phyloP scores from a whole-genome alignment of 768 basidiomycete genomes.

The Amanita fuliginea region DNA sequence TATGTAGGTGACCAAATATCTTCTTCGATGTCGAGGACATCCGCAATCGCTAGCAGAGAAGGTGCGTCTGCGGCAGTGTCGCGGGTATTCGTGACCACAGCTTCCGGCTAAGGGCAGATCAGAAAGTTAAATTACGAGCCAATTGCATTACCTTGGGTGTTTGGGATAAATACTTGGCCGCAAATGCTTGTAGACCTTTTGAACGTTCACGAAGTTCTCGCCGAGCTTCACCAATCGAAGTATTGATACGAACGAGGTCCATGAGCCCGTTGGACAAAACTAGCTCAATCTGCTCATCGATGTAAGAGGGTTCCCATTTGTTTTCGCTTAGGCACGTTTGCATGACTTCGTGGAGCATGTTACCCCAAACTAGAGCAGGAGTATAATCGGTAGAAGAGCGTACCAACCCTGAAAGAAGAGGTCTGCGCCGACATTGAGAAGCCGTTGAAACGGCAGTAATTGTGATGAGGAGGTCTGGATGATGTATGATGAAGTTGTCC shows the following conservation, averaged over 20 bases:
- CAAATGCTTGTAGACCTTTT: conserved; percentile 54
- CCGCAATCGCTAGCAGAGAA: conserved; percentile 58
- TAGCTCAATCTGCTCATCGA: conserved; percentile 49
- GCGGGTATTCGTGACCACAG: conserved; percentile 58
- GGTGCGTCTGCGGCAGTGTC: conserved; percentile 31
- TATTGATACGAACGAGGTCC: conserved; percentile 50
- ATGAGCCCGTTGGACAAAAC: conserved; percentile 42
- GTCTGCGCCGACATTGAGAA: conserved; percentile 74
- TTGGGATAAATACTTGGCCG: conserved; percentile 51
- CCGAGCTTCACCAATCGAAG: conserved; percentile 51
- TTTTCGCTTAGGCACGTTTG: conserved; percentile 60
- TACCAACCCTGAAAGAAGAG: conserved; percentile 61
- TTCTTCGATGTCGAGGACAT: conserved; percentile 85
- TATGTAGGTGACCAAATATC: conserved; percentile 96
- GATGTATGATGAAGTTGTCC: conserved; percentile 37
- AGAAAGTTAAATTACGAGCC: conserved; percentile 1
- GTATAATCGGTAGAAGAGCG: conserved; percentile 49
- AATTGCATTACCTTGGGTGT: conserved; percentile 43
- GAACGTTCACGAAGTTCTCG: conserved; percentile 53
- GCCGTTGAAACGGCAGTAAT: conserved; percentile 83
- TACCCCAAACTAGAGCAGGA: conserved; percentile 80
- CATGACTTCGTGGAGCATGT: conserved; percentile 86
- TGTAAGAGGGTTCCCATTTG: conserved; percentile 52
- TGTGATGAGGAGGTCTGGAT: conserved; percentile 69
- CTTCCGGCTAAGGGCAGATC: conserved; percentile 36